Conservation (phyloP, 371 early-diverging fungal species). For the Chytridium lagenaria region DNA sequence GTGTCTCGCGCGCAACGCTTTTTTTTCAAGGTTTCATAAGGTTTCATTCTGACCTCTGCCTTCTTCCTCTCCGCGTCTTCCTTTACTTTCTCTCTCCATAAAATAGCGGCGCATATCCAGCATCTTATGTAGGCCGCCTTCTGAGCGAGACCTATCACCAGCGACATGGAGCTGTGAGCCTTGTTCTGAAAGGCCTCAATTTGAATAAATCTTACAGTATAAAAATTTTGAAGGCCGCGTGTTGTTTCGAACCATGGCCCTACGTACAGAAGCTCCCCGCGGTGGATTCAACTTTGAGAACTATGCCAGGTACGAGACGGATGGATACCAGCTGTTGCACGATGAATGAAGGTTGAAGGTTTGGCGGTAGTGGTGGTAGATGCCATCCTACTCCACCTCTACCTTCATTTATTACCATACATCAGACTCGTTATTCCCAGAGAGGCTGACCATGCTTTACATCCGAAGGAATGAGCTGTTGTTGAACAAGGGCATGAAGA, state of each 20-base stretch:
- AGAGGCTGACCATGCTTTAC: background rate
- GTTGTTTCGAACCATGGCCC: conserved; percentile 4
- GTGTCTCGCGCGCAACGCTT: too few relatives aligned
- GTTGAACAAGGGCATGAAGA: conserved; percentile 75
- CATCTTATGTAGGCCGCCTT: conserved; percentile 78
- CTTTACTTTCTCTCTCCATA: background rate
- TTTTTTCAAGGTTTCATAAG: too few relatives aligned
- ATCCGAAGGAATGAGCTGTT: conserved; percentile 73
- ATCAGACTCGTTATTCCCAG: too few relatives aligned
- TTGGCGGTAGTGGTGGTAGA: too few relatives aligned
- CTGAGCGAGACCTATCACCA: conserved; percentile 77
- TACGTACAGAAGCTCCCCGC: conserved; percentile 28
- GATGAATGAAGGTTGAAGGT: too few relatives aligned
- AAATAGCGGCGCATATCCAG: conserved; percentile 73
- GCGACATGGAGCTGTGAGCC: too few relatives aligned
- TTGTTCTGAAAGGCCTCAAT: too few relatives aligned
- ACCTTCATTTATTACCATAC: too few relatives aligned
- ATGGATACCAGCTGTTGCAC: too few relatives aligned
- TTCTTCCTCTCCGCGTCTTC: conserved; percentile 5
- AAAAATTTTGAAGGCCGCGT: background rate
- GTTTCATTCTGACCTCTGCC: too few relatives aligned
- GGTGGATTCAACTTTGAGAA: conserved; percentile 88
- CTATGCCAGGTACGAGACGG: conserved; percentile 63
- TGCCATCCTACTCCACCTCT: too few relatives aligned
- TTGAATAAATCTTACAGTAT: too few relatives aligned